A percentile compares a stretch with the other conserved stretches of the same genome.
Conservation (phyloP, 208 protist genomes). For the Leishmania tarentolae region DNA sequence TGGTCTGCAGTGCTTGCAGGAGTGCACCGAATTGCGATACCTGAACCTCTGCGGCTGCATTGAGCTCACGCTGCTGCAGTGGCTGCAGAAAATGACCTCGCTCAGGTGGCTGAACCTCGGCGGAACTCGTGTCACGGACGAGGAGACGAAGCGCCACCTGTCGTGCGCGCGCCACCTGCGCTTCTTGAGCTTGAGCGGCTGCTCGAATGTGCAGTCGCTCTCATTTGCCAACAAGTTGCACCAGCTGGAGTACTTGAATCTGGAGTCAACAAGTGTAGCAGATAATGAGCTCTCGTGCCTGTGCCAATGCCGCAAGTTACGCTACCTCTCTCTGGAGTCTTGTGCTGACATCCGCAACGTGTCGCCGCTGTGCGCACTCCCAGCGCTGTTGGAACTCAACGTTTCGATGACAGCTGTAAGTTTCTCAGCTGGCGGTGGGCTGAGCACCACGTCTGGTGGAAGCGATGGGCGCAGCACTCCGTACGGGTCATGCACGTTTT, state of each 20-base stretch:
- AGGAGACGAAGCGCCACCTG: slow-evolving; percentile 24
- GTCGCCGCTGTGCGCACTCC: slow-evolving; percentile 27
- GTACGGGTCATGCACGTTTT: slow-evolving; percentile 4
- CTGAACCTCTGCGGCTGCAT: slow-evolving; percentile 53
- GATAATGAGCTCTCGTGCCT: slow-evolving; percentile 42
- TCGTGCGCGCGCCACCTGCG: slow-evolving; percentile 26
- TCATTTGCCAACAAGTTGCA: slow-evolving; percentile 31
- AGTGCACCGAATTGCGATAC: slow-evolving; percentile 48
- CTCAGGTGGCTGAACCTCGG: slow-evolving; percentile 53
- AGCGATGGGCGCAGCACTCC: slow-evolving; percentile 8
- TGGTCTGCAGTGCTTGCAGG: slow-evolving; percentile 25
- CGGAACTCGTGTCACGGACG: slow-evolving; percentile 48
- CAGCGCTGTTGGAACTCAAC: slow-evolving; percentile 52
- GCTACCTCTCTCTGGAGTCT: slow-evolving; percentile 48
- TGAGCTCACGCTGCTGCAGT: slow-evolving; percentile 35
- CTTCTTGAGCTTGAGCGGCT: slow-evolving; percentile 56
- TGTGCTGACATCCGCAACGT: slow-evolving; percentile 51
- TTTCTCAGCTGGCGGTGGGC: background rate
- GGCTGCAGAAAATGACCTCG: slow-evolving; percentile 31
- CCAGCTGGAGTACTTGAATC: slow-evolving; percentile 46
- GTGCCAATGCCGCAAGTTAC: slow-evolving; percentile 26
- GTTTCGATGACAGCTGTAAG: slow-evolving; percentile 33
- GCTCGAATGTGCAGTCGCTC: slow-evolving; percentile 30
- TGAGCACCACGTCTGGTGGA: background rate
- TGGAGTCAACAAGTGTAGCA: slow-evolving; percentile 49